These are phyloP conservation scores for Trichoderma simmonsii DNA, from an alignment of 2,329 filamentous ascomycete species.

Conservation along the genomic window DNA sequence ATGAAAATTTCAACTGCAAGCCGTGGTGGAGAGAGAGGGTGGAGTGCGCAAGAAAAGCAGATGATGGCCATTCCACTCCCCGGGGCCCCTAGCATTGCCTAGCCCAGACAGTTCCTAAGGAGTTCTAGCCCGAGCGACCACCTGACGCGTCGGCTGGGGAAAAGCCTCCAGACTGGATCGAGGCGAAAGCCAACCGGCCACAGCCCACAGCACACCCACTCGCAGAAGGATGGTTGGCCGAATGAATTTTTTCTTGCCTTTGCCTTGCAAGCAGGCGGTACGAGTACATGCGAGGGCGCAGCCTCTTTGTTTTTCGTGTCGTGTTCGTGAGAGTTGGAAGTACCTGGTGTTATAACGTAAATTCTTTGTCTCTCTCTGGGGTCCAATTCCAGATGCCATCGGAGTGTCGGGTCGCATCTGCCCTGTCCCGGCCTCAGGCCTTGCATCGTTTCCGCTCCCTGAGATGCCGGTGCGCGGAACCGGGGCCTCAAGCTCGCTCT, in stretches of 20 bases:
- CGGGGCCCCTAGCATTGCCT: slow-evolving; percentile 5
- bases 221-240: slow-evolving; percentile 13
- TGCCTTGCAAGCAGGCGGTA: not conserved
- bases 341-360: not conserved
- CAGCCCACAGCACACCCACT: slow-evolving; percentile 8
- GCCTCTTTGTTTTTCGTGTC: not conserved
- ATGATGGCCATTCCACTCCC: slow-evolving; percentile 5
- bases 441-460: not conserved
- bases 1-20: slow-evolving; percentile 16
- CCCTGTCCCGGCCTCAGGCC: not conserved
- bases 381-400: not conserved
- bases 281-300: slow-evolving; percentile 13
- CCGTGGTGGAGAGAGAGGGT: slow-evolving; percentile 9
- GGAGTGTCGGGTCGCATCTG: not conserved
- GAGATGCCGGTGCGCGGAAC: not conserved
- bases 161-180: slow-evolving; percentile 12
- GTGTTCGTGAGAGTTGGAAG: not conserved
- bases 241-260: not conserved
- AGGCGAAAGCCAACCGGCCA: slow-evolving; percentile 9
- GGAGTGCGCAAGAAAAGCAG: slow-evolving; percentile 1
- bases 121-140: slow-evolving; percentile 15
- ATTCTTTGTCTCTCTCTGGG: not conserved
- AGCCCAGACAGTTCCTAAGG: slow-evolving; percentile 5
- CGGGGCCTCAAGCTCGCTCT: not conserved
- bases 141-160: slow-evolving; percentile 19